Evolutionary conservation across 257 asterid species (phyloP).

Genomic region (Scutellaria baicalensis): DNA sequence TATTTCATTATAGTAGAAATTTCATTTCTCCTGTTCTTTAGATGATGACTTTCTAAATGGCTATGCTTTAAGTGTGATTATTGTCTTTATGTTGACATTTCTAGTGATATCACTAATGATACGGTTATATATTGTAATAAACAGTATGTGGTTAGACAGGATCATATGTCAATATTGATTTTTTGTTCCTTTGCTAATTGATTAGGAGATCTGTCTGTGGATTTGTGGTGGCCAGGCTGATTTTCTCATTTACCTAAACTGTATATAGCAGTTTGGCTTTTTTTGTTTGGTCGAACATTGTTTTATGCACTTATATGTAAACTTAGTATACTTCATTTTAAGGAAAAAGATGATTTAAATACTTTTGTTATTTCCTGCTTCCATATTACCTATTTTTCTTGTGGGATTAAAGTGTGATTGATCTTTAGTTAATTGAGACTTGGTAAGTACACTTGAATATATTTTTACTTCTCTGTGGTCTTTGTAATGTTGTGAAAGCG

Average conservation of each 20-base stretch:
- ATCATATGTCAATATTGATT: neutral
- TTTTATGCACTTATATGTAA: too few species aligned
- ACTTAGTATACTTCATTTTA: too few species aligned
- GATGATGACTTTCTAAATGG: neutral
- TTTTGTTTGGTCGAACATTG: too few species aligned
- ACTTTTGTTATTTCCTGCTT: neutral
- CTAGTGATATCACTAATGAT: neutral
- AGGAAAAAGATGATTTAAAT: neutral
- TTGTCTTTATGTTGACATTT: conserved; percentile 3
- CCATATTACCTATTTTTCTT: neutral
- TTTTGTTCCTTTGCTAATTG: neutral
- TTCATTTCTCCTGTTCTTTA: neutral
- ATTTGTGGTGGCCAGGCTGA: too few species aligned
- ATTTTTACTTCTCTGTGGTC: neutral
- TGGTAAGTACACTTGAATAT: neutral
- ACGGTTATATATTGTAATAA: neutral
- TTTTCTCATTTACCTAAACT: too few species aligned
- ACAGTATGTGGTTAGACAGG: neutral
- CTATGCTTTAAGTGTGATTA: neutral
- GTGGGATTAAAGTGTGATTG: neutral
- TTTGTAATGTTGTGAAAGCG: neutral
- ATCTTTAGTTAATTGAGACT: neutral
- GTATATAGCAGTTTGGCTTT: too few species aligned
- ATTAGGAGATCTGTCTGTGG: neutral
- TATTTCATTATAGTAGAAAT: neutral